A percentile compares a stretch with the other conserved stretches of the same genome.
These are phyloP conservation scores for Phaeosphaeriaceae sp. DNA, from an alignment of 2,329 filamentous ascomycete genomes.

Conservation along the genomic window DNA sequence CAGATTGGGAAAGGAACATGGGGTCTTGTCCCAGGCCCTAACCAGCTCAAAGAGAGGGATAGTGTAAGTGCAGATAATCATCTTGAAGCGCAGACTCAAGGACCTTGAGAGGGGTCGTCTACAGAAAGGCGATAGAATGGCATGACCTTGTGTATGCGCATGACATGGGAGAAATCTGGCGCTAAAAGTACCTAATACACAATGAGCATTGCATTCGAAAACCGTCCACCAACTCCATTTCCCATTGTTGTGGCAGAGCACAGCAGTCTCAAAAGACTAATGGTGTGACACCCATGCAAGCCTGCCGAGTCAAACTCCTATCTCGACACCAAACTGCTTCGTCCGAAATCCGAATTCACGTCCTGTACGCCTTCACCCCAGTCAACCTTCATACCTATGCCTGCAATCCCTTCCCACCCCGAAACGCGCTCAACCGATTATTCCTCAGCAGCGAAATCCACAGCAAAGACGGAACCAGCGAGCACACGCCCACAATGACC, in stretches of 20 bases:
- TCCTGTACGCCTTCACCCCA: not conserved
- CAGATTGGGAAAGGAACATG: conserved; percentile 25
- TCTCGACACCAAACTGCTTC: no score
- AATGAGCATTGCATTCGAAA: no score
- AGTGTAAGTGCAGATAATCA: not conserved
- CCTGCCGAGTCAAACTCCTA: no score
- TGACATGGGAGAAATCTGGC: no score
- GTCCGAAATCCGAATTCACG: not conserved
- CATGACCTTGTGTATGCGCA: not conserved
- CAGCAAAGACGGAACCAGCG: conserved; percentile 30
- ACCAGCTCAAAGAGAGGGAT: not conserved
- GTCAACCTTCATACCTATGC: not conserved
- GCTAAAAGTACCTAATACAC: no score
- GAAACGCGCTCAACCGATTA: conserved; percentile 19
- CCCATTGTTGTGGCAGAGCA: no score
- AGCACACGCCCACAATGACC: conserved; percentile 36
- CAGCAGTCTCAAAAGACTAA: no score
- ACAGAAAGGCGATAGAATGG: not conserved
- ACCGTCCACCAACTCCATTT: no score
- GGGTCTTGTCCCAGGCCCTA: conserved; percentile 16
- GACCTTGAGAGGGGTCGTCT: not conserved
- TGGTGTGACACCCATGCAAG: no score
- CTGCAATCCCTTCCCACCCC: not conserved
- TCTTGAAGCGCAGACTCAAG: not conserved
- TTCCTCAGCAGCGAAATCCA: conserved; percentile 32